Base-by-base conservation (phyloP, 192 early-diverging fungal genomes). In the Diversispora eburnea region DNA sequence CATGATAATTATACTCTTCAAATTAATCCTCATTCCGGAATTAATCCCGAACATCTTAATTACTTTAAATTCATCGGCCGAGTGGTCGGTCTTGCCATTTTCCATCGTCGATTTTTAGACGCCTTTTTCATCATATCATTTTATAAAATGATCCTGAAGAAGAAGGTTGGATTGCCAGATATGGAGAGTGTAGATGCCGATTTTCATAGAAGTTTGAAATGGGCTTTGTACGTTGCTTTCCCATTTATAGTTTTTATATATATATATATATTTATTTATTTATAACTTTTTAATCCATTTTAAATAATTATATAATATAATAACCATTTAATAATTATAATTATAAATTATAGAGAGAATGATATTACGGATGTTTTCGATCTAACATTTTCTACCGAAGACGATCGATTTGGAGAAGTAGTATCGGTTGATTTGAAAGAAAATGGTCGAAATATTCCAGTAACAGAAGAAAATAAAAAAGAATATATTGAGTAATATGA, bases 51-150 rank as follows among this genome's bases (percentile, higher is more conserved):
- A 75, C 97, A 99, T 86, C 84, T 99, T 62, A 95, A 95, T 80
- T 97, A 97, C 85, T 99, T 97, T 84, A 92, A 91, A 80, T 99
- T 99, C 75, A 99, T 99, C 78, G 97, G 97, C 5, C 94, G 97
- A 63, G 91, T 95, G 25, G 92, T 97, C 76, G 97, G 97, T 8
- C 81, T 99, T 76, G 91, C 95, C 8, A 94, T 99, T 51, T 97
- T 98, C 90, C 97, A 99, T 82, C 93, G 95, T 66, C 89, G 95
- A 19, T 96, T 95, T 83, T 84, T 99, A 64, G 97, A 98, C 70
- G 92, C 95, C 2, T 99, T 96, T 84, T 99, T 97, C 71, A 92
- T 96, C 67, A 91, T 90, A 12, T 91, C 94, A 22, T 95, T 99
- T 80, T 99, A 99, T 83, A 99, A 97, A 85, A 91, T 93, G 87